Evolutionary conservation across 331 rosid species (phyloP).

Genomic region (Pyracantha coccinea): DNA sequence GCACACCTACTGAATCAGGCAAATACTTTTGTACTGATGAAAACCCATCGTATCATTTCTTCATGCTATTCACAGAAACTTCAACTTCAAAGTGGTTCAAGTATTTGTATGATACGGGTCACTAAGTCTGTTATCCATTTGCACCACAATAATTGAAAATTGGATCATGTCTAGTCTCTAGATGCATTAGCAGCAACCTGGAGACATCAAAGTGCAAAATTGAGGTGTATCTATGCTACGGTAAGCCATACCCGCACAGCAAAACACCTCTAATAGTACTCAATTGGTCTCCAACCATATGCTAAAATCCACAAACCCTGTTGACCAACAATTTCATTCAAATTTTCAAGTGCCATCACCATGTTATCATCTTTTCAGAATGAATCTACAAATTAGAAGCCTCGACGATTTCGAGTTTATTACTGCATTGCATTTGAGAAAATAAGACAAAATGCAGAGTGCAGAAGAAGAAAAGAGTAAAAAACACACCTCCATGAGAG

Average conservation of each 20-base stretch:
- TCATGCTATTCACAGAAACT: not conserved
- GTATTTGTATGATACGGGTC: not conserved
- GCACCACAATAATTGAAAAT: not conserved
- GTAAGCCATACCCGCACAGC: not conserved
- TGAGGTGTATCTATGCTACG: not conserved
- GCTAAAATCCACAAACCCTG: not conserved
- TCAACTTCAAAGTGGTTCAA: not conserved
- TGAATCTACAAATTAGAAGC: not conserved
- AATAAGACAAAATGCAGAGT: not conserved
- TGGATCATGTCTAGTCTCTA: not conserved
- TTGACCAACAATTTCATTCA: not conserved
- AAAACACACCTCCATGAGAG: slow-evolving; percentile 84
- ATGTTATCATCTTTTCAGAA: not conserved
- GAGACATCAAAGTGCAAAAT: not conserved
- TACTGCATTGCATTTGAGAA: not conserved
- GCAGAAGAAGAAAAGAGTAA: not conserved
- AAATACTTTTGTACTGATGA: not conserved
- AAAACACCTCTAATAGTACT: not conserved
- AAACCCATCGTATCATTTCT: not conserved
- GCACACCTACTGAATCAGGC: not conserved
- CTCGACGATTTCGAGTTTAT: not conserved
- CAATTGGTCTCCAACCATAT: not conserved
- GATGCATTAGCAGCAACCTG: not conserved
- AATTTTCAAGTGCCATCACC: not conserved
- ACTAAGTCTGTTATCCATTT: not conserved